Evolutionary conservation across 2,329 filamentous ascomycete genomes (phyloP), one percentile per base, ranked within the genome.

Genomic region (Hymenoscyphus fructigenus): DNA sequence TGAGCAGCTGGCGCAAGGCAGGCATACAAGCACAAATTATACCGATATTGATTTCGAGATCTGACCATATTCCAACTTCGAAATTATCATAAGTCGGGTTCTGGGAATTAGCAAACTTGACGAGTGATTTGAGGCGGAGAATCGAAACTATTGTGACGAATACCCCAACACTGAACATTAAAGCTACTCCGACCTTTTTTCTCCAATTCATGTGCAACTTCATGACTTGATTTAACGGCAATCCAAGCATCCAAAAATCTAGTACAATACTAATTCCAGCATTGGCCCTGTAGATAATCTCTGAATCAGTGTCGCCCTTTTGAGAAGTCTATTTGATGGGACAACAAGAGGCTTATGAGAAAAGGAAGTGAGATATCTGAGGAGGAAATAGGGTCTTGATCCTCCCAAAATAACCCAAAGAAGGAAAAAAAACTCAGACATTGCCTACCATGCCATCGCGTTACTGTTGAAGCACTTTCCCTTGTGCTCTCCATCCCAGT

Each of bases 11-110:
- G 1, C 61, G 61, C n/a, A 97, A 80, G 0, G 91, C 94, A 10
- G 94, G 94, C n/a, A 97, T 91, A 72, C 93, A 97, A 53, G 91
- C 93, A 74, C 92, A 96, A 68, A 93, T 89, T 71, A 97, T 93
- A 20, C 92, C 93, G 1, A 96, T 82, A 69, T 96, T 95, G 73
- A 97, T 92, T 76, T 97, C 93, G 62, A 97, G 88, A 14, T 90
- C 91, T 17, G 91, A 94, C 94, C 93, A 98, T 91, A 97, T 94
- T 74, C 96, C 89, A 0, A 92, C 91, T 5, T 80, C 1, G 76
- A 72, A 55, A 82, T 81, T 55, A 80, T 80, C 7, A 84, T 2
- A 90, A 82, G 71, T 89, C 90, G 47, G 91, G 80, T 5, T 64
- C 10, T 32, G 26, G 23, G 62, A 56, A 15, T 57, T 60, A 2